Evolutionary conservation across 805 yeast genomes (phyloP).

Genomic region (Lipomyces chichibuensis): DNA sequence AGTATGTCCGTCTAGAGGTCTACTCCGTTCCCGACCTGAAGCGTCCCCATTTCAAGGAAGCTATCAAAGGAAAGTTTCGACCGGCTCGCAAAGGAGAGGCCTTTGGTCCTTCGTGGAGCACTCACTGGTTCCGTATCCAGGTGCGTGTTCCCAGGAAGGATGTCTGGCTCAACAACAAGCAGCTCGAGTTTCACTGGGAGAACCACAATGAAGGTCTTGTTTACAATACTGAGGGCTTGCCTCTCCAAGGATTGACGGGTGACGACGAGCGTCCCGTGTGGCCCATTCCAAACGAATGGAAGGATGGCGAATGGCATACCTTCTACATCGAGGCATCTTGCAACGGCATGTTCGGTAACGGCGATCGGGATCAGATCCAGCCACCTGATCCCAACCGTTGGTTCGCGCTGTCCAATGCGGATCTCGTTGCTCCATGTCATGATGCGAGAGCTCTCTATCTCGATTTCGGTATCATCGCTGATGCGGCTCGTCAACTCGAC

Average conservation of each 20-base stretch:
- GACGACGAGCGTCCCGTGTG: conserved; percentile 74
- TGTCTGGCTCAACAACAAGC: conserved; percentile 28
- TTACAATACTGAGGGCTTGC: conserved; percentile 67
- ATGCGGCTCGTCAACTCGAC: conserved; percentile 85
- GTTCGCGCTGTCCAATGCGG: conserved; percentile 70
- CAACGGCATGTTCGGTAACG: conserved; percentile 90
- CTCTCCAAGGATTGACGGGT: conserved; percentile 82
- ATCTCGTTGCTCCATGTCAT: conserved; percentile 76
- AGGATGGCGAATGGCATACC: conserved; percentile 54
- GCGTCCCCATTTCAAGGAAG: conserved; percentile 66
- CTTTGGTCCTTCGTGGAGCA: conserved; percentile 96
- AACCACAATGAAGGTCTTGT: conserved; percentile 84
- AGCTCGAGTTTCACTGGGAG: conserved; percentile 51
- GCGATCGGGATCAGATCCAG: conserved; percentile 56
- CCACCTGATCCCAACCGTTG: conserved; percentile 75
- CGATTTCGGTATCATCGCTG: conserved; percentile 88
- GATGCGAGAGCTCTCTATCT: conserved; percentile 75
- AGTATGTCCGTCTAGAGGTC: conserved; percentile 60
- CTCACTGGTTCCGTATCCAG: conserved; percentile 85
- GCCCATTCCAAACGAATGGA: conserved; percentile 62
- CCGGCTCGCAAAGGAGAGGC: conserved; percentile 60
- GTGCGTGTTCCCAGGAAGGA: conserved; percentile 61
- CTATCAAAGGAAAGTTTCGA: conserved; percentile 52
- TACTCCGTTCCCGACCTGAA: conserved; percentile 73
- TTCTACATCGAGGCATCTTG: conserved; percentile 90